These are phyloP conservation scores for Phaeosphaeriaceae sp. DNA, from an alignment of 2,329 filamentous ascomycete genomes.

Conservation along the genomic window DNA sequence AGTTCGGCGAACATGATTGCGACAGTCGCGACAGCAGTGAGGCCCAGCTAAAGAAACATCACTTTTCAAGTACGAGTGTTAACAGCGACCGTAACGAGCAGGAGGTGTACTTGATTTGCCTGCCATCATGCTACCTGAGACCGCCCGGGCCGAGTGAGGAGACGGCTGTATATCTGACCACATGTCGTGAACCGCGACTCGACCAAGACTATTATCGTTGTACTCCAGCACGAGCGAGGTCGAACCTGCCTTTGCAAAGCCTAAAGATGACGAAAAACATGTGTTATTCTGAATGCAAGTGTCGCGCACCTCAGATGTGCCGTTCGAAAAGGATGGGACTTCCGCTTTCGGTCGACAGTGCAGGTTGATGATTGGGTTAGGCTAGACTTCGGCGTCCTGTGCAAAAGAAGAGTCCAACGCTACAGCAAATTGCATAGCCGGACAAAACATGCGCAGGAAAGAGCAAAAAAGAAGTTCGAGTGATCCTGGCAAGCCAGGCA, in stretches of 20 bases:
- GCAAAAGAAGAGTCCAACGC: not conserved
- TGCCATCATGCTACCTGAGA: not conserved
- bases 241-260: not conserved
- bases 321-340: too few species aligned
- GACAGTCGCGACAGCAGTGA: not conserved
- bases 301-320: too few species aligned
- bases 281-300: not conserved
- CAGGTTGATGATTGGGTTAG: too few species aligned
- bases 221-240: not conserved
- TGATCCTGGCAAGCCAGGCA: conserved; percentile 5
- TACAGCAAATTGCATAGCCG: too few species aligned
- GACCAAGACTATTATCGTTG: not conserved
- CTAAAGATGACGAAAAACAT: not conserved
- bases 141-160: not conserved
- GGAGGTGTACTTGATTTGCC: not conserved
- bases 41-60: not conserved
- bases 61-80: not conserved
- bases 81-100: not conserved
- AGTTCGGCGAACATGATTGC: conserved; percentile 18
- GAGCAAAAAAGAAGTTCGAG: conserved; percentile 5
- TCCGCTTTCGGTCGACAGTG: too few species aligned
- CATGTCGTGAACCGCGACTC: not conserved
- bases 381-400: too few species aligned
- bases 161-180: not conserved
- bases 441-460: too few species aligned